phyloP scores from a whole-genome alignment of 2,329 filamentous ascomycete species.

The Zelopaecilomyces penicillatus region DNA sequence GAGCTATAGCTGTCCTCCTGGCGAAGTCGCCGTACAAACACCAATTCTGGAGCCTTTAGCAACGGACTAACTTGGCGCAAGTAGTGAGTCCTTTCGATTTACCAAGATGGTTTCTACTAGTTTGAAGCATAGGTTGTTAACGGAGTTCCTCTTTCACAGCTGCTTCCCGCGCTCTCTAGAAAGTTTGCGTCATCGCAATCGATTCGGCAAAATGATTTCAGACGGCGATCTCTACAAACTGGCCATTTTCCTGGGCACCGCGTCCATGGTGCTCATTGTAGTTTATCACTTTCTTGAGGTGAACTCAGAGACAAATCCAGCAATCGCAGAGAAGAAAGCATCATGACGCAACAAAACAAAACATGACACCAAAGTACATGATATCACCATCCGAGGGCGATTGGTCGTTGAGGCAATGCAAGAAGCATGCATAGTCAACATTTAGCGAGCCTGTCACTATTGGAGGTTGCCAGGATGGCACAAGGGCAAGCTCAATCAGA shows the following conservation, averaged over 20 bases:
- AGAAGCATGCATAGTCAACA: no score
- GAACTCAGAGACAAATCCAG: constrained; percentile 47
- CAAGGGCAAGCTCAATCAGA: no score
- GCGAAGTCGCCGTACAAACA: neutral
- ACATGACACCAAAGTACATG: no score
- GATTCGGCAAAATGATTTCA: constrained; percentile 69
- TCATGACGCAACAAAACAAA: neutral
- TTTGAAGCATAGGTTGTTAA: neutral
- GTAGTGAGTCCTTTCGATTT: no score
- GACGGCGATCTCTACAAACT: constrained; percentile 86
- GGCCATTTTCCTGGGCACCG: constrained; percentile 84
- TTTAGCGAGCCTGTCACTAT: no score
- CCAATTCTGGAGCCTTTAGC: constrained; percentile 1
- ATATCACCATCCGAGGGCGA: no score
- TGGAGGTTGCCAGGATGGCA: no score
- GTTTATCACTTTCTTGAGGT: constrained; percentile 95
- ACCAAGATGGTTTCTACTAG: no score
- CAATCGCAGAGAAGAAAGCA: constrained; percentile 10
- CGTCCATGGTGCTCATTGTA: constrained; percentile 86
- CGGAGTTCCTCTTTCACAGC: neutral
- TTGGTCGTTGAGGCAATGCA: no score
- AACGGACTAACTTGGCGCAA: neutral
- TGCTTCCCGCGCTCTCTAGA: neutral
- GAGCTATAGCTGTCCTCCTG: constrained; percentile 15
- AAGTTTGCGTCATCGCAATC: neutral